These are phyloP conservation scores for Spinacia oleracea DNA, from an alignment of 179 eudicot species.

Conservation along the genomic window DNA sequence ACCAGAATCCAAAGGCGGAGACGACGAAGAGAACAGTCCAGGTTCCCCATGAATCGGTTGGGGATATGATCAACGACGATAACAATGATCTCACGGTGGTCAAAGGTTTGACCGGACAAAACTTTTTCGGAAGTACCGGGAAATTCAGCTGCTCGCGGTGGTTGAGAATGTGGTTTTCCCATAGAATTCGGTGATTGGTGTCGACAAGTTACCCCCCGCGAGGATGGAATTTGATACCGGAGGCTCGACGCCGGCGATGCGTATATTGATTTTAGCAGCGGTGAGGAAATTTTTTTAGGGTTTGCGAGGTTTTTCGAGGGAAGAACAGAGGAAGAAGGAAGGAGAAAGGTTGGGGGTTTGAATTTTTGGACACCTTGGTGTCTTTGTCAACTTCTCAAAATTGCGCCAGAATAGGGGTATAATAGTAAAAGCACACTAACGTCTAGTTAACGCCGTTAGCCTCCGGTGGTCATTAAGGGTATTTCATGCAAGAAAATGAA, in stretches of 20 bases:
- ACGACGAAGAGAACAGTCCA: slow-evolving; percentile 77
- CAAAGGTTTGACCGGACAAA: slow-evolving; percentile 31
- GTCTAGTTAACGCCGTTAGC: too few species aligned
- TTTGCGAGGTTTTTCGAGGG: too few species aligned
- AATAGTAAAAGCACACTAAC: too few species aligned
- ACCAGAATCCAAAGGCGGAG: slow-evolving; percentile 78
- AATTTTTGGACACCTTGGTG: too few species aligned
- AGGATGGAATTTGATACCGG: slow-evolving; percentile 9
- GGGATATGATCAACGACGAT: slow-evolving; percentile 67
- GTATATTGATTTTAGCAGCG: slow-evolving; percentile 7
- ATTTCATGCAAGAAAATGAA: too few species aligned
- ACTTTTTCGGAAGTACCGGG: slow-evolving; percentile 15
- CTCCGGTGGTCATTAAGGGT: too few species aligned
- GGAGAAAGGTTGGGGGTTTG: too few species aligned
- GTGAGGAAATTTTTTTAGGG: too few species aligned
- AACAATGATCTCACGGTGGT: slow-evolving; percentile 39
- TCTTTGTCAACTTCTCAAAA: too few species aligned
- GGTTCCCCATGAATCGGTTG: slow-evolving; percentile 74
- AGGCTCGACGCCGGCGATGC: slow-evolving; percentile 14
- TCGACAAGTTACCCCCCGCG: slow-evolving; percentile 12
- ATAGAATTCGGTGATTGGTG: slow-evolving; percentile 4
- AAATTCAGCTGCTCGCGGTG: neutral
- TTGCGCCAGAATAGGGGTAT: too few species aligned
- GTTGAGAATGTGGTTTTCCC: neutral
- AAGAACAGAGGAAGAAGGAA: too few species aligned